Evolutionary conservation across 805 yeast genomes (phyloP), one percentile per base, ranked within the genome.

Genomic region (Lipomyces yamanashiensis): DNA sequence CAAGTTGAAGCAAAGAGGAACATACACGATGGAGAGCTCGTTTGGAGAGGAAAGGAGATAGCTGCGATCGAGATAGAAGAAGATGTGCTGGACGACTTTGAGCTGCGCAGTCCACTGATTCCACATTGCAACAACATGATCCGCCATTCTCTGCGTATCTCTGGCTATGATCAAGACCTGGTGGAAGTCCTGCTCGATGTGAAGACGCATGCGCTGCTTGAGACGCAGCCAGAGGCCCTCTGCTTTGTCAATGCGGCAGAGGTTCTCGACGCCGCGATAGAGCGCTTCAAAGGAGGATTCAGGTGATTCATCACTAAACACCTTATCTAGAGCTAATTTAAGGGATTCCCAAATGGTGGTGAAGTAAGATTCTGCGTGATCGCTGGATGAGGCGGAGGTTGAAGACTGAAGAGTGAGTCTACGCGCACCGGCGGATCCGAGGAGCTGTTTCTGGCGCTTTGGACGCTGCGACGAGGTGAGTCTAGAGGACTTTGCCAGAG

Each of bases 261-360:
- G 66, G 54, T 70, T 68, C 64, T 73, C 77, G 13, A 72, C 75
- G 12, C 73, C 71, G 12, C 74, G 67, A 54, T 74, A 74, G 12
- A 74, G 70, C 39, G 67, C 73, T 45, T 74, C 76, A 34, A 70
- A 67, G 7, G 76, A 72, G 1, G 50, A 36, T 9, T 33, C 15
- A 37, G 62, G 41, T 7, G 58, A 47, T 13, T 40, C 51, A 19
- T 65, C 54, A 7, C 13, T 21, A 40, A 61, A 64, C 4, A 66
- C 54, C n/a, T 37, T 34, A 28, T 61, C 65, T 37, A 66, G 58
- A 2, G 69, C 69, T 9, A 17, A 9, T 13, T 50, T 54, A 12
- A 66, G 54, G 12, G 55, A 41, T 10, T 21, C 21, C 66, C 62
- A 65, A 15, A 63, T 64, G 1, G 61, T n/a, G 19, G 10, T 21